phyloP scores from a whole-genome alignment of 1,139 yeast genomes.

The Barnettozyma hawaiiensis region DNA sequence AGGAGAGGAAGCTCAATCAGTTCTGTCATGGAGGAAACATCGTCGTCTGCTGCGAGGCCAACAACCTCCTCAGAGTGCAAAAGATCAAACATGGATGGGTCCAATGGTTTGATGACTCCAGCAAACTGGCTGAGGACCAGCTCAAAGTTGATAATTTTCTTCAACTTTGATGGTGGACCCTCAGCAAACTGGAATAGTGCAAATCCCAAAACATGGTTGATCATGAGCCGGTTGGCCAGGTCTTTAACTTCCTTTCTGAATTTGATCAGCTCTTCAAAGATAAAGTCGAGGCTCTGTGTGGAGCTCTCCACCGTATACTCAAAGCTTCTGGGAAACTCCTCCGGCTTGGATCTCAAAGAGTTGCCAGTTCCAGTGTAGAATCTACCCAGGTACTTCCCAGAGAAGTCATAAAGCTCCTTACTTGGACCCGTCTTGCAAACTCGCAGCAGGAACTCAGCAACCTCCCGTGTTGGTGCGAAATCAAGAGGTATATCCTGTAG shows the following conservation, averaged over 20 bases:
- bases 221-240: conserved; percentile 10
- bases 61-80: conserved; percentile 5
- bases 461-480: conserved; percentile 14
- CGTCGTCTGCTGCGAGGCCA: conserved; percentile 4
- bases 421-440: conserved; percentile 12
- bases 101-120: conserved; percentile 10
- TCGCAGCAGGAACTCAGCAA: conserved; percentile 27
- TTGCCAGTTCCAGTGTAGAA: conserved; percentile 33
- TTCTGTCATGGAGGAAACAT: background rate
- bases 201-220: conserved; percentile 18
- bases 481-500: conserved; percentile 5
- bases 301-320: conserved; percentile 14
- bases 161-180: conserved; percentile 8
- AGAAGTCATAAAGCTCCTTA: conserved; percentile 34
- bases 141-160: conserved; percentile 8
- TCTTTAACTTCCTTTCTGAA: background rate
- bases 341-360: conserved; percentile 18
- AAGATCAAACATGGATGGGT: conserved; percentile 13
- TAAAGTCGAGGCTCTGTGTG: conserved; percentile 17
- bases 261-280: conserved; percentile 23
- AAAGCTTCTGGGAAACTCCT: conserved; percentile 10
- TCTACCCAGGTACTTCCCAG: conserved; percentile 38
- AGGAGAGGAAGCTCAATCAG: background rate
- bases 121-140: conserved; percentile 7
- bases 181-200: conserved; percentile 10